Percentiles rank a stretch among this genome's conserved stretches.
Evolutionary conservation across 2,329 filamentous ascomycete species (phyloP).

Genomic region (Hymenoscyphus albidus): DNA sequence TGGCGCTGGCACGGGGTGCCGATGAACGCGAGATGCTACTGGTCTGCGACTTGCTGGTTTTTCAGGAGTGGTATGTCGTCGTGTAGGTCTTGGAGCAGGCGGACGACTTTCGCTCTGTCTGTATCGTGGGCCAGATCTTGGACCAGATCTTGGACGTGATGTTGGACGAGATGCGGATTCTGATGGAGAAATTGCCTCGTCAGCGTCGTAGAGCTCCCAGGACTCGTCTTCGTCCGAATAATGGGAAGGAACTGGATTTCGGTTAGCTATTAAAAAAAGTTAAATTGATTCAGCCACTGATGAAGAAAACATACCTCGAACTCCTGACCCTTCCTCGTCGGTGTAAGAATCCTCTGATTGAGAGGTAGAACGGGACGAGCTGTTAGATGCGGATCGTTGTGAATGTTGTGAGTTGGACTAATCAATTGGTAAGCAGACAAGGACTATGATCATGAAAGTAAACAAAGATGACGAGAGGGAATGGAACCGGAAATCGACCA

Average conservation of each 20-base stretch:
- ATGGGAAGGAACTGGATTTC: constrained; percentile 23
- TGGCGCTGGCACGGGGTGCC: constrained; percentile 45
- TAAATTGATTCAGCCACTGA: neutral
- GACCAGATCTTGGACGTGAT: constrained; percentile 37
- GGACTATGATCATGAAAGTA: neutral
- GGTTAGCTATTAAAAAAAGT: neutral
- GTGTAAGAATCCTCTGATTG: constrained; percentile 30
- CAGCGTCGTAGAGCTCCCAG: constrained; percentile 40
- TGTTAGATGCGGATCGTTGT: constrained; percentile 24
- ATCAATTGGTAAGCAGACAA: neutral
- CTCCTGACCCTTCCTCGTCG: constrained; percentile 33
- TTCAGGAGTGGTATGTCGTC: constrained; percentile 34
- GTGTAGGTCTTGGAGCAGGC: constrained; percentile 38
- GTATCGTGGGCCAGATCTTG: constrained; percentile 17
- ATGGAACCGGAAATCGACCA: neutral
- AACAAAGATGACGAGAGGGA: neutral
- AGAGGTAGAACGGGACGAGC: constrained; percentile 29
- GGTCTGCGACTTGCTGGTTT: constrained; percentile 37
- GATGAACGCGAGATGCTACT: constrained; percentile 40
- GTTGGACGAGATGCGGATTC: constrained; percentile 54
- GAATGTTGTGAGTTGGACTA: constrained; percentile 5
- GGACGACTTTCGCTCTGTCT: constrained; percentile 33
- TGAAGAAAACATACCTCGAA: constrained; percentile 22
- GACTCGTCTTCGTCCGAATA: constrained; percentile 19
- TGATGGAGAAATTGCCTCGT: constrained; percentile 49